Conservation (phyloP, 1,139 yeast species). For the Taphrina communis region DNA sequence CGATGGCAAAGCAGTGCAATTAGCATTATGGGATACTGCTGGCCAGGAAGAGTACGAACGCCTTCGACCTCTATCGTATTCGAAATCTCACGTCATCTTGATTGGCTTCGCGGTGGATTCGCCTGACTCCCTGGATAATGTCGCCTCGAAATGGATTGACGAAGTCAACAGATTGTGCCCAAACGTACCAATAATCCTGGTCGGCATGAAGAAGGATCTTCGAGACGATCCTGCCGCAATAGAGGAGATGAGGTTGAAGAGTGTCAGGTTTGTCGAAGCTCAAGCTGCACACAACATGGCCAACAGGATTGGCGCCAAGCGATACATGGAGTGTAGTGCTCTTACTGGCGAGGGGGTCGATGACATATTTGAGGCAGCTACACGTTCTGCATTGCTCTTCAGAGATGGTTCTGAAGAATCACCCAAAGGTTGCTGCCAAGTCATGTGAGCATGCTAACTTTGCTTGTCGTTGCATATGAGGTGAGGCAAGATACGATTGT, state of each 20-base stretch:
- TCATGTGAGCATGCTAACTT: conserved; percentile 44
- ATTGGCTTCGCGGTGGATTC: conserved; percentile 71
- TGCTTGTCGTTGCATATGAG: background rate
- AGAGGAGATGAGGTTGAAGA: conserved; percentile 74
- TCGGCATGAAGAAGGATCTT: conserved; percentile 89
- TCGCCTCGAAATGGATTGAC: conserved; percentile 65
- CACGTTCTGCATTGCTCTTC: conserved; percentile 55
- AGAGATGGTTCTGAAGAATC: conserved; percentile 43
- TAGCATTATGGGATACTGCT: conserved; percentile 96
- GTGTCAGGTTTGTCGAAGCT: conserved; percentile 75
- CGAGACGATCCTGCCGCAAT: conserved; percentile 80
- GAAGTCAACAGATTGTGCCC: conserved; percentile 81
- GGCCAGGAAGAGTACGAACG: conserved; percentile 82
- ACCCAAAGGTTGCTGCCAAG: conserved; percentile 47
- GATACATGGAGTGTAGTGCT: conserved; percentile 91
- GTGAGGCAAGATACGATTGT: background rate
- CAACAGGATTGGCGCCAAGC: conserved; percentile 81
- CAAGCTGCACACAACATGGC: conserved; percentile 84
- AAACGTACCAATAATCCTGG: conserved; percentile 79
- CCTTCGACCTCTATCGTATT: conserved; percentile 68
- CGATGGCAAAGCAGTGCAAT: conserved; percentile 86
- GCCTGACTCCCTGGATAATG: conserved; percentile 70
- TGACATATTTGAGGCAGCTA: conserved; percentile 48
- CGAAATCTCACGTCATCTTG: conserved; percentile 71
- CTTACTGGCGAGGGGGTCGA: conserved; percentile 63